Evolutionary conservation across 257 asterid genomes (phyloP), one percentile per base, ranked within the genome.

Genomic region (Coffea canephora): DNA sequence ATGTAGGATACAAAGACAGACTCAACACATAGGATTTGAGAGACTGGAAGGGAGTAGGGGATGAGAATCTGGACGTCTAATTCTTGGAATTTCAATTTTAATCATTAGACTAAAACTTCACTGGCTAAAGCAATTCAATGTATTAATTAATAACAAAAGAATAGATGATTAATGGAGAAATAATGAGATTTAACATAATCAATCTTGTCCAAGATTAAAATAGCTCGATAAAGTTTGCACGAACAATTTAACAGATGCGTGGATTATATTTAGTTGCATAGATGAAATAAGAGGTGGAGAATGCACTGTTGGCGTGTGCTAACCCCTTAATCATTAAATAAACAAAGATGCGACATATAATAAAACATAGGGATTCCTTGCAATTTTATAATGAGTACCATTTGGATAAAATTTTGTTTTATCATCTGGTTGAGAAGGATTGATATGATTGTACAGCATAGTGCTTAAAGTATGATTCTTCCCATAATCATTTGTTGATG

Each of bases 401-500:
- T 6, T 41, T 31, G 6, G n/a, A 23, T 25, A 54, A 34, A 72
- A 39, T 25, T 64, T 77, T 72, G 16, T 46, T 57, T 45, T 43
- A 62, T 71, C 45, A 27, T 18, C 39, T 67, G 31, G 75, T 77
- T 39, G 64, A 71, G 80, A 75, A 74, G 70, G 82, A 52, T 74
- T 68, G 77, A 74, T 43, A 80, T 80, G 84, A 84, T 80, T 48
- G 71, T 59, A 84, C 59, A 67, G 54, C 82, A 74, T 74, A 61
- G 50, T 72, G 71, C 65, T 73, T 75, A 68, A 39, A 39, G 59
- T 13, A 78, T 62, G 80, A 78, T 84, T 78, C 78, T 69, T 74
- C 83, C 72, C 46, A 62, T 57, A 84, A 84, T 81, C 85, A 81
- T 81, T 74, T 73, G 77, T 68, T 48, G 74, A 79, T 73, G 74